Evolutionary conservation across 164 flowering plant species (phyloP).

Genomic region (Tinospora cordifolia): DNA sequence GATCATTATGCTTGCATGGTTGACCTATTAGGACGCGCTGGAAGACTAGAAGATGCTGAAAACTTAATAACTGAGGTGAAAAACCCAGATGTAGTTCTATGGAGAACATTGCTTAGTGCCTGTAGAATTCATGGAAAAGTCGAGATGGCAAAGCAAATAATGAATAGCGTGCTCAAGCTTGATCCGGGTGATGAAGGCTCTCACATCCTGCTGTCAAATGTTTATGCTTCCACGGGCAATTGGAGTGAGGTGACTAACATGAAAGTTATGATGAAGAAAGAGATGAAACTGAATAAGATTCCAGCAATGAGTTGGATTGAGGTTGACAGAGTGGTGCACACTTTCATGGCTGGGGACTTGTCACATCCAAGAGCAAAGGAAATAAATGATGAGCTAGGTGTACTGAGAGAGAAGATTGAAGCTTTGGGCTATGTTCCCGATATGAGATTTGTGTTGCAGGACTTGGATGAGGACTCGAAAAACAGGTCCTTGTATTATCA

Average conservation of each 20-base stretch:
- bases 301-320: conserved; percentile 50
- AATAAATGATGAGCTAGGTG: conserved; percentile 27
- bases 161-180: conserved; percentile 23
- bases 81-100: conserved; percentile 40
- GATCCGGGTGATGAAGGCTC: conserved; percentile 34
- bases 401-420: conserved; percentile 26
- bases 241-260: conserved; percentile 37
- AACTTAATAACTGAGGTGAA: conserved; percentile 22
- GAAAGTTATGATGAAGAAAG: conserved; percentile 36
- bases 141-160: conserved; percentile 30
- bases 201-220: conserved; percentile 34
- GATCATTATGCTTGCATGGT: conserved; percentile 52
- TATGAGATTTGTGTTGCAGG: conserved; percentile 39
- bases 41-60: conserved; percentile 47
- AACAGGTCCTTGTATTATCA: conserved; percentile 38
- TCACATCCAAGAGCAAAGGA: conserved; percentile 30
- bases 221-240: conserved; percentile 37
- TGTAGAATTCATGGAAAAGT: conserved; percentile 42
- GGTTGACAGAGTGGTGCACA: conserved; percentile 30
- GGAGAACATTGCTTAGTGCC: conserved; percentile 42
- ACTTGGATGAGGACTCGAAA: conserved; percentile 36
- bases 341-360: conserved; percentile 38
- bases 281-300: conserved; percentile 35
- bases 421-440: conserved; percentile 43
- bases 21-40: conserved; percentile 45